Percentiles rank a stretch among this genome's conserved stretches.
Conservation (phyloP, 345 rosid genomes). For the Aquilaria yunnanensis region DNA sequence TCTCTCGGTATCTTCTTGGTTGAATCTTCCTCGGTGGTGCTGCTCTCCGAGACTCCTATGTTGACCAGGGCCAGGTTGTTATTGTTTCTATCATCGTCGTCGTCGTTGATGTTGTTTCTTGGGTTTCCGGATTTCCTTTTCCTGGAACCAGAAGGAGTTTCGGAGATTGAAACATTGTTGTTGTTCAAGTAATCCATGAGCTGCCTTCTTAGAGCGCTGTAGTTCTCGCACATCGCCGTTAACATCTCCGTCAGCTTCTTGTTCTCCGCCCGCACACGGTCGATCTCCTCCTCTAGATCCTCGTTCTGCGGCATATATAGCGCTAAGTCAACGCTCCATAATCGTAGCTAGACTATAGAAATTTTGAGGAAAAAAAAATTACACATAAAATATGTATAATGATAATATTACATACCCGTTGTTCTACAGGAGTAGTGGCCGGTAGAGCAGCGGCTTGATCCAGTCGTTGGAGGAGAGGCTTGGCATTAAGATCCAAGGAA, state of each 20-base stretch:
- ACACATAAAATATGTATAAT: too few relatives aligned
- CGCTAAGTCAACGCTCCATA: not conserved
- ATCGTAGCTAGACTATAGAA: too few relatives aligned
- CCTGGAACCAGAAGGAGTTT: constrained; percentile 54
- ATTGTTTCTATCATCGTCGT: constrained; percentile 10
- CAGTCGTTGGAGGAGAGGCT: constrained; percentile 28
- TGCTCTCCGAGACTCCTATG: constrained; percentile 69
- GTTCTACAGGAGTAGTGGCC: not conserved
- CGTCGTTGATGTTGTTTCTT: constrained; percentile 27
- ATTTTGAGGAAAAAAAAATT: not conserved
- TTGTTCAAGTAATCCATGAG: constrained; percentile 52
- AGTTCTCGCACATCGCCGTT: constrained; percentile 66
- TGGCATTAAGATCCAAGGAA: constrained; percentile 50
- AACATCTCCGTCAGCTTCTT: constrained; percentile 80
- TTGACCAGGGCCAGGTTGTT: constrained; percentile 2
- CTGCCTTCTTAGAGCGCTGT: constrained; percentile 59
- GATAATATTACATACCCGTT: not conserved
- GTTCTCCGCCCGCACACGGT: constrained; percentile 77
- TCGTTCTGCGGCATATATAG: constrained; percentile 23
- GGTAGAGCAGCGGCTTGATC: not conserved
- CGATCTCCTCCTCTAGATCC: constrained; percentile 67
- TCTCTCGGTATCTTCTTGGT: constrained; percentile 64
- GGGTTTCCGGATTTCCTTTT: constrained; percentile 54
- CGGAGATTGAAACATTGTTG: constrained; percentile 9
- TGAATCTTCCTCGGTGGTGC: constrained; percentile 86